phyloP scores from a whole-genome alignment of 2,329 filamentous ascomycete genomes.

The Ophiostoma fasciatum region DNA sequence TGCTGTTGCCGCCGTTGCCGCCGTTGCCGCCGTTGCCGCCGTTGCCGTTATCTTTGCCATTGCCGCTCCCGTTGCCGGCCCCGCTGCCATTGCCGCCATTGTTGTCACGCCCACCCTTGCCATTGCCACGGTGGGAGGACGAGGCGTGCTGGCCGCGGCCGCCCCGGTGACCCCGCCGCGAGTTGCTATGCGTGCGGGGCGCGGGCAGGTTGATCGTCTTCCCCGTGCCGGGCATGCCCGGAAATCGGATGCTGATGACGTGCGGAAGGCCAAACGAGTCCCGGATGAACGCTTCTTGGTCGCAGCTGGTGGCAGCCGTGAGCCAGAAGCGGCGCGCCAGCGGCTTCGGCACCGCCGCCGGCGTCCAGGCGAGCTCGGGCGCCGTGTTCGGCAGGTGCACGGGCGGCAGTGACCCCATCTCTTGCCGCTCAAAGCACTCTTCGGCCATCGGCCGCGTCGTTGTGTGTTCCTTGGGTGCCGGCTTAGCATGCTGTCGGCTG shows the following conservation, averaged over 20 bases:
- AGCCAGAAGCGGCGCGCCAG: constrained; percentile 37
- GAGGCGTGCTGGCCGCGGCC: constrained; percentile 8
- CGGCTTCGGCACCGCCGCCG: constrained; percentile 39
- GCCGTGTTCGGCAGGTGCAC: constrained; percentile 51
- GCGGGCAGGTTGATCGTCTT: constrained; percentile 23
- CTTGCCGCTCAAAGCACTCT: constrained; percentile 67
- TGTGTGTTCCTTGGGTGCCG: constrained; percentile 24
- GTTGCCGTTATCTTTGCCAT: not conserved
- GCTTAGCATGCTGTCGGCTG: constrained; percentile 26
- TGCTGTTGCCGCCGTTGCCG: not conserved
- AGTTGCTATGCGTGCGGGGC: constrained; percentile 11
- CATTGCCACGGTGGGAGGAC: not conserved
- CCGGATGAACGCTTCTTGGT: constrained; percentile 19
- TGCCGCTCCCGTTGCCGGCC: not conserved
- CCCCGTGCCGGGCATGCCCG: constrained; percentile 23
- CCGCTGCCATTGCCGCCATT: not conserved
- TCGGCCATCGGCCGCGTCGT: constrained; percentile 58
- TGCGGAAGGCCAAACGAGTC: constrained; percentile 25
- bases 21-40: not conserved
- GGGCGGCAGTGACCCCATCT: constrained; percentile 62
- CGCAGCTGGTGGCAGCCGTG: constrained; percentile 25
- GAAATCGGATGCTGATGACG: constrained; percentile 28
- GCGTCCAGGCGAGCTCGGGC: constrained; percentile 48
- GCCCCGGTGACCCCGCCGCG: constrained; percentile 4
- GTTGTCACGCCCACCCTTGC: not conserved